Evolutionary conservation across 768 basidiomycete genomes (phyloP).

Genomic region (Calocybe cyanea): DNA sequence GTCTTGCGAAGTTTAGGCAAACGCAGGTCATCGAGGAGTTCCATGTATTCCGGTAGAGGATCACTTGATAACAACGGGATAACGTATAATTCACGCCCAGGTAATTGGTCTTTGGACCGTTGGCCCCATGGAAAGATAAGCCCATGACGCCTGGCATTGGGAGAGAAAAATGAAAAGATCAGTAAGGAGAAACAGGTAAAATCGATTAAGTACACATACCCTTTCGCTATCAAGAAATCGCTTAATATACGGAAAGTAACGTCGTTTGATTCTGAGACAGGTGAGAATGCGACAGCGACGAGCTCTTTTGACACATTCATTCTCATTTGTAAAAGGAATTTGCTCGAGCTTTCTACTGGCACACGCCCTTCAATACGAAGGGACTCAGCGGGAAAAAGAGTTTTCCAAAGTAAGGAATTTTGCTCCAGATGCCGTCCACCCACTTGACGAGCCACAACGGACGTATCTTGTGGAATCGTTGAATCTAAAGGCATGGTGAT

Average conservation of each 20-base stretch:
- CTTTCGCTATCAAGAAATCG: constrained; percentile 68
- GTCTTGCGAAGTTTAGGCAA: constrained; percentile 60
- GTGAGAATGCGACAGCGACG: constrained; percentile 70
- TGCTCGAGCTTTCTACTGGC: constrained; percentile 65
- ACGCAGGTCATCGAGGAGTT: constrained; percentile 72
- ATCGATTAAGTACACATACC: constrained; percentile 43
- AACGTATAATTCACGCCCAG: constrained; percentile 85
- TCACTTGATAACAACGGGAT: constrained; percentile 67
- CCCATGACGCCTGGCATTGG: constrained; percentile 66
- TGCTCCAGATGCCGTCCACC: constrained; percentile 62
- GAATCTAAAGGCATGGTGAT: constrained; percentile 80
- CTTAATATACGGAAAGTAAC: constrained; percentile 57
- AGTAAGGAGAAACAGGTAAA: constrained; percentile 3
- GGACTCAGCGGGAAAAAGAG: constrained; percentile 66
- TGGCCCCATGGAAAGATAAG: constrained; percentile 84
- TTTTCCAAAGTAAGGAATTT: constrained; percentile 66
- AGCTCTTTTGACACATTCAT: constrained; percentile 78
- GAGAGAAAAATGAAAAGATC: constrained; percentile 11
- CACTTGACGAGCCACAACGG: constrained; percentile 71
- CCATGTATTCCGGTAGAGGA: constrained; percentile 79
- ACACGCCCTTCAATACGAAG: constrained; percentile 85
- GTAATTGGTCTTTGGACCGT: constrained; percentile 65
- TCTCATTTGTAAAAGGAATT: constrained; percentile 76
- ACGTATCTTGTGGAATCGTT: constrained; percentile 59
- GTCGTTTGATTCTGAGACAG: constrained; percentile 40